Evolutionary conservation across 1,284 basidiomycete genomes (phyloP), one percentile per base, ranked within the genome.

Genomic region (Sanghuangporus baumii): DNA sequence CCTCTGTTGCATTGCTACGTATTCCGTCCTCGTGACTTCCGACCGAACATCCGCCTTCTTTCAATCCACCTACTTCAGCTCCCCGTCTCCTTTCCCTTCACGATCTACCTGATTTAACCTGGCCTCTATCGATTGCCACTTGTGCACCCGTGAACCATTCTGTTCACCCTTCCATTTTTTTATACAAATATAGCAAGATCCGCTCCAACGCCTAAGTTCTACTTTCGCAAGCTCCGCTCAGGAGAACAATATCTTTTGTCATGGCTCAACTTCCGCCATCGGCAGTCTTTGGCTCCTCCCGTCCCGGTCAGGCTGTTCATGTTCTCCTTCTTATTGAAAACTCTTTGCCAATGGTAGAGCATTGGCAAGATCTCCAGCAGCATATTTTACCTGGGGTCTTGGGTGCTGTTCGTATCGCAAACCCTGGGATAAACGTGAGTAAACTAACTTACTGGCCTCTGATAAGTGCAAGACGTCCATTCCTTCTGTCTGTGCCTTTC

Each of bases 241-340:
- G 26, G 60, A 14, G 38, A 26, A 40, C 47, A 43, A 51, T 51
- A 26, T 40, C 8, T 38, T 34, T 14, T 57, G 54, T 37, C 38
- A 65, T 65, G 63, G 63, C 63, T 2, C 63, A 65, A 23, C 56
- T 65, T n/a, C 63, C 63, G 38, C 64, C 64, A 20, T 59, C 59
- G 18, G 60, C 61, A 38, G 64, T 65, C 54, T 65, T 65, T 60
- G 64, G 60, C 2, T 54, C 57, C 60, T 40, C 56, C 3, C 60
- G 50, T 5, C 64, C 60, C 6, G 59, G 60, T 18, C 57, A 62
- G n/a, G 60, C 64, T 26, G 64, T 65, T 16, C 64, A 65, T 57
- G 64, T 65, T 50, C 64, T 65, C 51, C 50, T 65, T 16, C 64
- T 65, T 46, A 62, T 65, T 52, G 64, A 65, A 59, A 65, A 65